phyloP scores from a whole-genome alignment of 495 filamentous ascomycete genomes.

The Astrocystis sublimbata region DNA sequence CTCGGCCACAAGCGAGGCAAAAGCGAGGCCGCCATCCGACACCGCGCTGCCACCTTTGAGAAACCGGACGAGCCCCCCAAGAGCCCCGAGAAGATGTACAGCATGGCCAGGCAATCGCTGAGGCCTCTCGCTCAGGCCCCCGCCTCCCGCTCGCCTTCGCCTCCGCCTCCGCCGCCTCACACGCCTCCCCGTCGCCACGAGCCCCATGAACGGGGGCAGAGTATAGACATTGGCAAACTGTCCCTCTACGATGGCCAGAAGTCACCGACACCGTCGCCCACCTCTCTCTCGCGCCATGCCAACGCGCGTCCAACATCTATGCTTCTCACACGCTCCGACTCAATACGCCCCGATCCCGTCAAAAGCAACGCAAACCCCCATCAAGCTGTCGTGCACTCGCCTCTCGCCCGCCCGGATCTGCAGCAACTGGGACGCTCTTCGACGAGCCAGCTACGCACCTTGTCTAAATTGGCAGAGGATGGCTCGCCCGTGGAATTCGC shows the following conservation, averaged over 20 bases:
- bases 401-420: constrained; percentile 68
- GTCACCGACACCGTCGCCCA: constrained; percentile 33
- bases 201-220: constrained; percentile 50
- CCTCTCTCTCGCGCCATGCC: constrained; percentile 39
- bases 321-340: constrained; percentile 54
- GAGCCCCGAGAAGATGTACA: constrained; percentile 60
- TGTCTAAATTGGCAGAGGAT: constrained; percentile 81
- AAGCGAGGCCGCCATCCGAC: constrained; percentile 59
- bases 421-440: constrained; percentile 78
- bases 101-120: constrained; percentile 71
- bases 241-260: constrained; percentile 39
- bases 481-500: constrained; percentile 75
- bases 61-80: constrained; percentile 43
- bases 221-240: constrained; percentile 52
- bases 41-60: constrained; percentile 35
- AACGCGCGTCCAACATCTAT: constrained; percentile 55
- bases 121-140: constrained; percentile 74
- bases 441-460: constrained; percentile 82
- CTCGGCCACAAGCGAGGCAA: constrained; percentile 72
- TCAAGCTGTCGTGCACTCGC: constrained; percentile 30
- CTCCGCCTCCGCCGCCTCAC: constrained; percentile 25
- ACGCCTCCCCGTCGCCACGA: constrained; percentile 22
- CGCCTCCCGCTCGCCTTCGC: constrained; percentile 43
- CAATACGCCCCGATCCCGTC: constrained; percentile 36
- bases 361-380: constrained; percentile 38